These are phyloP conservation scores for Colletotrichum scovillei DNA, from an alignment of 2,329 filamentous ascomycete species.

Conservation along the genomic window DNA sequence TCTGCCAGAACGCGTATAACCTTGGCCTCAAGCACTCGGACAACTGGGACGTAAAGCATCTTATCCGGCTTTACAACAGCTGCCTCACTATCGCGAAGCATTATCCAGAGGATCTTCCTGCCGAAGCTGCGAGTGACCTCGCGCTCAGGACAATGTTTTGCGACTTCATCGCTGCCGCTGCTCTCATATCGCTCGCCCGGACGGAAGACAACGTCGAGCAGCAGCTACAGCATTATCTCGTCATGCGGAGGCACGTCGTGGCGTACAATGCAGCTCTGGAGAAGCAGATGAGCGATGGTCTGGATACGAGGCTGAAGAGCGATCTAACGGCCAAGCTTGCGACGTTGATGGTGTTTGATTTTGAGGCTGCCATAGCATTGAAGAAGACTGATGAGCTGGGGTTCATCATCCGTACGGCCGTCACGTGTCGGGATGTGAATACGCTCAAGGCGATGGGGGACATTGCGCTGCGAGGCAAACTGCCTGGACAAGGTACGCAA, in stretches of 20 bases:
- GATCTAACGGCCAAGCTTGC: slow-evolving; percentile 73
- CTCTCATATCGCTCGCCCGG: slow-evolving; percentile 63
- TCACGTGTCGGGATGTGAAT: slow-evolving; percentile 53
- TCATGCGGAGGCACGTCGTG: slow-evolving; percentile 69
- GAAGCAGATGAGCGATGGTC: slow-evolving; percentile 45
- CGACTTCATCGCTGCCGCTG: slow-evolving; percentile 72
- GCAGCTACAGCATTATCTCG: slow-evolving; percentile 71
- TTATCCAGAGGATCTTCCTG: slow-evolving; percentile 60
- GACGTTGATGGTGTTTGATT: slow-evolving; percentile 79
- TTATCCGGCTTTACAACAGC: slow-evolving; percentile 66
- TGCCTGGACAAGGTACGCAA: slow-evolving; percentile 61
- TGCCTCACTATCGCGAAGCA: slow-evolving; percentile 64
- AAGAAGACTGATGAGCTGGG: slow-evolving; percentile 75
- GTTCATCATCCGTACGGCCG: slow-evolving; percentile 66
- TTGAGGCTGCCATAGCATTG: slow-evolving; percentile 78
- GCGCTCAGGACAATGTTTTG: slow-evolving; percentile 74
- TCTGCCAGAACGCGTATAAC: slow-evolving; percentile 85
- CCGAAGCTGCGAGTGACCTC: slow-evolving; percentile 58
- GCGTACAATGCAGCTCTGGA: slow-evolving; percentile 64
- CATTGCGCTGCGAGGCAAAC: slow-evolving; percentile 65
- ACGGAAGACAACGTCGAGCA: slow-evolving; percentile 59
- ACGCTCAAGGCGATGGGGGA: slow-evolving; percentile 75
- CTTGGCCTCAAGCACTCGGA: slow-evolving; percentile 72
- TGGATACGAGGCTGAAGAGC: slow-evolving; percentile 55
- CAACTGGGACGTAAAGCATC: slow-evolving; percentile 62